Evolutionary conservation across 1,284 basidiomycete genomes (phyloP).

Genomic region (Irpex sp.): DNA sequence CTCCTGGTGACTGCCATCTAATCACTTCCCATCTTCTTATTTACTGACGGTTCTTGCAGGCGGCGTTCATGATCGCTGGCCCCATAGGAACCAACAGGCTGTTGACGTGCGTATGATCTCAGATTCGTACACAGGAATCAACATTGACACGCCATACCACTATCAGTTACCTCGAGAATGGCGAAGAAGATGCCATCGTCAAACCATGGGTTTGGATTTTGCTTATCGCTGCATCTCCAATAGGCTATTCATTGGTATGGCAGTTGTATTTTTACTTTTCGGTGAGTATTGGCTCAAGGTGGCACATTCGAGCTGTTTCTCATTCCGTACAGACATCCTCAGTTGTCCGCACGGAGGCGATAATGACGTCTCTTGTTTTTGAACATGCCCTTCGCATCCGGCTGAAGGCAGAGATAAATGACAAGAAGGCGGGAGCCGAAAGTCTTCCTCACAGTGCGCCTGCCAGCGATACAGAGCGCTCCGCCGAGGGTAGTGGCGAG

Average conservation of each 20-base stretch:
- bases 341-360: slow-evolving; percentile 52
- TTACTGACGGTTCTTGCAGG: neutral
- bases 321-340: slow-evolving; percentile 31
- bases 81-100: slow-evolving; percentile 33
- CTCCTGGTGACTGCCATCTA: slow-evolving; percentile 3
- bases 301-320: neutral
- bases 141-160: neutral
- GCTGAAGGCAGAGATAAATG: slow-evolving; percentile 45
- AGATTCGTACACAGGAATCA: neutral
- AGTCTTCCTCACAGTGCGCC: slow-evolving; percentile 8
- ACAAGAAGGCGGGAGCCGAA: slow-evolving; percentile 1
- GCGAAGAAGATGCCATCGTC: slow-evolving; percentile 31
- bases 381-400: slow-evolving; percentile 68
- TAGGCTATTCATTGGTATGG: slow-evolving; percentile 30
- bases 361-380: slow-evolving; percentile 68
- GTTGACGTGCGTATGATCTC: neutral
- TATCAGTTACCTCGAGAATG: slow-evolving; percentile 37
- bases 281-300: slow-evolving; percentile 8
- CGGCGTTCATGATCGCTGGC: slow-evolving; percentile 12
- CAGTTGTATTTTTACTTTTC: slow-evolving; percentile 32
- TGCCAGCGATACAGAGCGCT: slow-evolving; percentile 5
- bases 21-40: neutral
- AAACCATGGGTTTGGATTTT: slow-evolving; percentile 58
- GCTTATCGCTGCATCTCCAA: slow-evolving; percentile 54
- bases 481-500: slow-evolving; percentile 5